Percentiles rank a stretch among this genome's conserved stretches.
Evolutionary conservation across 2,329 filamentous ascomycete species (phyloP).

Genomic region (Alternaria gaisen): DNA sequence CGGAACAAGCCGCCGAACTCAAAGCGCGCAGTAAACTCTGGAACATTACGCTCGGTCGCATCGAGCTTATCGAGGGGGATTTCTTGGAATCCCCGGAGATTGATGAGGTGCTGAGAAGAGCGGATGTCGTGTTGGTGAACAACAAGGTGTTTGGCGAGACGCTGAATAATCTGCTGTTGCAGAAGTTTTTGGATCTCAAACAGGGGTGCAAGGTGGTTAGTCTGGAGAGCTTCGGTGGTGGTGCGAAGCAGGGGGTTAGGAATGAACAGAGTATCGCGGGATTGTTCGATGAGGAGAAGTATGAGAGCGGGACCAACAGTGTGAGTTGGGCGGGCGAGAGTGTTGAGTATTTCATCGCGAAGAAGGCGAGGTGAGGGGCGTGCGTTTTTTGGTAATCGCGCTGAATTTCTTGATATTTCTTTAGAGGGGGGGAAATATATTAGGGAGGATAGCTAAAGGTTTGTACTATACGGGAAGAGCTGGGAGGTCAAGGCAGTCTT

Average conservation of each 20-base stretch:
- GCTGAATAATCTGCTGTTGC: conserved; percentile 83
- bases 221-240: conserved; percentile 84
- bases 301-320: conserved; percentile 71
- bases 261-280: conserved; percentile 85
- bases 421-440: neutral
- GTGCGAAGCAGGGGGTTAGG: conserved; percentile 71
- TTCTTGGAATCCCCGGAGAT: conserved; percentile 80
- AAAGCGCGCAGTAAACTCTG: conserved; percentile 84
- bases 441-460: neutral
- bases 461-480: neutral
- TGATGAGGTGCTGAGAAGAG: conserved; percentile 76
- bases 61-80: conserved; percentile 83
- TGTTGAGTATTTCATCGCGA: conserved; percentile 86
- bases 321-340: conserved; percentile 92
- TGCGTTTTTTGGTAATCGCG: neutral
- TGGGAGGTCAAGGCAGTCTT: neutral
- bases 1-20: conserved; percentile 84
- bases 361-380: conserved; percentile 53
- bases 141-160: conserved; percentile 94
- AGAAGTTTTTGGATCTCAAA: conserved; percentile 94
- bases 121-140: conserved; percentile 97
- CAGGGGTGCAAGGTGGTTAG: conserved; percentile 89
- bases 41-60: conserved; percentile 81
- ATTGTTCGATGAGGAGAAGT: conserved; percentile 78
- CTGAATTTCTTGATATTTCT: neutral